These are phyloP conservation scores for Tremella mesenterica DNA, from an alignment of 768 basidiomycete genomes.

Conservation along the genomic window DNA sequence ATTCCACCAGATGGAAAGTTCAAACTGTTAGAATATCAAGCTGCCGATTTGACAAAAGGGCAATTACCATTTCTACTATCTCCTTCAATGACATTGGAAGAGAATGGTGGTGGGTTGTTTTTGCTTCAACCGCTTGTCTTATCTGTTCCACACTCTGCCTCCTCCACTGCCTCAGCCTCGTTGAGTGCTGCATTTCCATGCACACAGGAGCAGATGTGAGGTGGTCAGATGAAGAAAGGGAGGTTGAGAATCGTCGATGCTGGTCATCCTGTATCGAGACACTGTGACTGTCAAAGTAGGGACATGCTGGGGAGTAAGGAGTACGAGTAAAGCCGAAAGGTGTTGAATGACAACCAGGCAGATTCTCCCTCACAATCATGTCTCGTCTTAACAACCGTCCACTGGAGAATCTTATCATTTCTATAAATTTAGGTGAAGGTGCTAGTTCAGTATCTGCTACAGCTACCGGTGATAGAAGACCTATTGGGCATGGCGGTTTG, in stretches of 20 bases:
- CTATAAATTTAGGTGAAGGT: conserved; percentile 66
- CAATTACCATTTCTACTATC: conserved; percentile 11
- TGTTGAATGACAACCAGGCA: conserved; percentile 21
- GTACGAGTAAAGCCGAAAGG: conserved; percentile 47
- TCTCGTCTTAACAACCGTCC: conserved; percentile 46
- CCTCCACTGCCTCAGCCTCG: too few relatives aligned
- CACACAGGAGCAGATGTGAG: too few relatives aligned
- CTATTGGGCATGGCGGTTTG: conserved; percentile 1
- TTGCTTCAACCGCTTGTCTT: too few relatives aligned
- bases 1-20: conserved; percentile 90
- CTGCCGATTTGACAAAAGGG: conserved; percentile 39
- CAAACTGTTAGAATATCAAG: conserved; percentile 72
- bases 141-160: too few relatives aligned
- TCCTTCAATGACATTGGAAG: conserved; percentile 8
- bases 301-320: too few relatives aligned
- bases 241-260: too few relatives aligned
- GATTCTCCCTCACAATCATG: conserved; percentile 39
- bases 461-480: conserved; percentile 46
- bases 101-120: conserved; percentile 47
- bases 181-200: too few relatives aligned
- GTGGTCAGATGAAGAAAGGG: too few relatives aligned
- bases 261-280: too few relatives aligned
- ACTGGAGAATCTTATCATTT: conserved; percentile 63
- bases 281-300: too few relatives aligned
- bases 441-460: conserved; percentile 66